Evolutionary conservation across 345 rosid genomes (phyloP).

Genomic region (Eucalyptus decipiens): DNA sequence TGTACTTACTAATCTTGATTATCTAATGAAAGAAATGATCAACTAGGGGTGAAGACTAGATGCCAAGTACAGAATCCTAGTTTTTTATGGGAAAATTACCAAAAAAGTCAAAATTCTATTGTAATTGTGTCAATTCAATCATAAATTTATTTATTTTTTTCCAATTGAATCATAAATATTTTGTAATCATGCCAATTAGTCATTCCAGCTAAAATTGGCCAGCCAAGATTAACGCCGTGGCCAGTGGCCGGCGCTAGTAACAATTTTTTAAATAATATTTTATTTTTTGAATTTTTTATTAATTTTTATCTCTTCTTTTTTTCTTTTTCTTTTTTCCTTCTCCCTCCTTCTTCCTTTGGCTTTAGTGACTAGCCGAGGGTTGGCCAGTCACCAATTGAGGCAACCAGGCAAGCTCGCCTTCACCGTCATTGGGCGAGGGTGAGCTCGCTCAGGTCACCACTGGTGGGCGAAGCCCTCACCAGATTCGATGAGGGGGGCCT

Average conservation of each 20-base stretch:
- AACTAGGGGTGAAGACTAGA: neutral
- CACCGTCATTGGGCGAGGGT: rapidly evolving
- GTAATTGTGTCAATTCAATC: rapidly evolving
- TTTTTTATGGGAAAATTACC: rapidly evolving
- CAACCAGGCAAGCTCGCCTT: rapidly evolving
- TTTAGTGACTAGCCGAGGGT: rapidly evolving
- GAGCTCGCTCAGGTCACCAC: rapidly evolving
- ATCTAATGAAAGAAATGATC: neutral
- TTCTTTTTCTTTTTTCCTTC: too few relatives aligned
- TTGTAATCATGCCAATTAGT: too few relatives aligned
- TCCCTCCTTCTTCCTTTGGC: too few relatives aligned
- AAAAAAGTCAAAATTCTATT: rapidly evolving
- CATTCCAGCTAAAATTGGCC: rapidly evolving
- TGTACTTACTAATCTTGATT: neutral
- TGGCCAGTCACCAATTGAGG: rapidly evolving
- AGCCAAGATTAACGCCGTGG: rapidly evolving
- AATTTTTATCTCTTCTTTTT: too few relatives aligned
- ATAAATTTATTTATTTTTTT: too few relatives aligned
- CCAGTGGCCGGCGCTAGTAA: rapidly evolving
- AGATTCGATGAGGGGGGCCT: rapidly evolving
- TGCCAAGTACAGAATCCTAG: neutral
- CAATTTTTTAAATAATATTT: too few relatives aligned
- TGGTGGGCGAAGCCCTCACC: rapidly evolving
- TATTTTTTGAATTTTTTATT: too few relatives aligned
- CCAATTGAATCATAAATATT: rapidly evolving